Evolutionary conservation across 768 basidiomycete species (phyloP), one percentile per base, ranked within the genome.

Genomic region (Pleurotus tuber-regium): DNA sequence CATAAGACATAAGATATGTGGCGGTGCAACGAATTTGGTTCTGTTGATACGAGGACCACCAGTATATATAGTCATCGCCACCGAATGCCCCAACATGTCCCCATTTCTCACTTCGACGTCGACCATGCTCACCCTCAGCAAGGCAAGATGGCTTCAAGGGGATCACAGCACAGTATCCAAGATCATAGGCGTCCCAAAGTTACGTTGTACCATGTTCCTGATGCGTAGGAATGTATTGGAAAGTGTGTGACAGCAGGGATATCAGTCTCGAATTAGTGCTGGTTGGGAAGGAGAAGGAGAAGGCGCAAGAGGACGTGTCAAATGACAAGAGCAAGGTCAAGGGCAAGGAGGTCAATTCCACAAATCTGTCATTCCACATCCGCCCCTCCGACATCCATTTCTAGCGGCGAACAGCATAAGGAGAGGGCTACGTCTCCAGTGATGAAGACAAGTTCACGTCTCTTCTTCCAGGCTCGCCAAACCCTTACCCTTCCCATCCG

Each of bases 131-230:
- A n/a, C n/a, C n/a, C n/a, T n/a, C n/a, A n/a, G n/a, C n/a, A n/a
- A n/a, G n/a, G n/a, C n/a, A n/a, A n/a, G n/a, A n/a, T n/a, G n/a
- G n/a, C n/a, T n/a, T n/a, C n/a, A 90, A 60, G 87, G 87, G 1
- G 89, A 88, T 58, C 87, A 89, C 57, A 84, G 84, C 61, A 84
- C 81, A 5, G 74, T 90, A 44, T 88, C 86, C 55, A 90, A 90
- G 73, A 89, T 90, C 59, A 87, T 90, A 53, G 89, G 88, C 84
- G 58, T 3, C 21, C 23, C 19, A 11, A 12, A 42, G 47, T 44
- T 19, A 4, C 6, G 21, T 18, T 44, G 35, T 23, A n/a, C 19
- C 54, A 39, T 50, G 52, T 55, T 53, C 55, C 33, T 56, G 35
- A 39, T 23, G 10, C 35, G 28, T 39, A 88, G 88, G 88, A 50